A percentile compares a stretch with the other conserved stretches of the same genome.
Evolutionary conservation across 1,139 yeast species (phyloP).

Genomic region (Taiozyma sp.): DNA sequence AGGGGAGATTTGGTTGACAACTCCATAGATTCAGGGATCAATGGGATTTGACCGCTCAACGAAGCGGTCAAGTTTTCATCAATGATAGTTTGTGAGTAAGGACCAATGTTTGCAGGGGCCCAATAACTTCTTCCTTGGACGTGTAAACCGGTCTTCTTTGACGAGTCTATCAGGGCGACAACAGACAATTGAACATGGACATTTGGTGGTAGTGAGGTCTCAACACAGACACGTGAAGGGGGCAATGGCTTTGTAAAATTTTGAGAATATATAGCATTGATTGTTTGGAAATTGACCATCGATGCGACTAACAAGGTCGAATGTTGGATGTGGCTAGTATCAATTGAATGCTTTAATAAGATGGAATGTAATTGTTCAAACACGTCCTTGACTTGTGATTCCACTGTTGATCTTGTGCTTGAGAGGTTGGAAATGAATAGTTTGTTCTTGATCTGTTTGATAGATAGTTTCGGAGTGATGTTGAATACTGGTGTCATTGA

Average conservation of each 20-base stretch:
- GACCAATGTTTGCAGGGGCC: conserved; percentile 99
- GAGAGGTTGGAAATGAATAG: conserved; percentile 49
- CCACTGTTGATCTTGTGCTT: conserved; percentile 28
- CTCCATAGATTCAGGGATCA: conserved; percentile 67
- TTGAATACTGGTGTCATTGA: not conserved
- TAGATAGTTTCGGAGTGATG: not conserved
- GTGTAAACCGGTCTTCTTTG: conserved; percentile 62
- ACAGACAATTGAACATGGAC: conserved; percentile 54
- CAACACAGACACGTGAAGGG: conserved; percentile 85
- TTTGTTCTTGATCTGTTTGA: conserved; percentile 26
- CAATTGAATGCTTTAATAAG: conserved; percentile 26
- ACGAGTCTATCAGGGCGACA: conserved; percentile 31
- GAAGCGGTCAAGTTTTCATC: conserved; percentile 44
- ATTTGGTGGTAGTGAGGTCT: conserved; percentile 41
- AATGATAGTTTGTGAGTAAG: conserved; percentile 78
- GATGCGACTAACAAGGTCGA: conserved; percentile 55
- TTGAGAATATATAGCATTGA: conserved; percentile 54
- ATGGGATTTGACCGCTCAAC: conserved; percentile 91
- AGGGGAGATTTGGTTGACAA: conserved; percentile 24
- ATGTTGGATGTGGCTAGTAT: conserved; percentile 42
- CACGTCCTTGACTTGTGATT: conserved; percentile 42
- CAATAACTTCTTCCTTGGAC: conserved; percentile 90
- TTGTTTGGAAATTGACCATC: conserved; percentile 55
- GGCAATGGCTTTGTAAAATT: conserved; percentile 61
- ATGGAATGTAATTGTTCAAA: conserved; percentile 36